phyloP scores from a whole-genome alignment of 2,329 filamentous ascomycete species.

The Colletotrichum eremochloae region DNA sequence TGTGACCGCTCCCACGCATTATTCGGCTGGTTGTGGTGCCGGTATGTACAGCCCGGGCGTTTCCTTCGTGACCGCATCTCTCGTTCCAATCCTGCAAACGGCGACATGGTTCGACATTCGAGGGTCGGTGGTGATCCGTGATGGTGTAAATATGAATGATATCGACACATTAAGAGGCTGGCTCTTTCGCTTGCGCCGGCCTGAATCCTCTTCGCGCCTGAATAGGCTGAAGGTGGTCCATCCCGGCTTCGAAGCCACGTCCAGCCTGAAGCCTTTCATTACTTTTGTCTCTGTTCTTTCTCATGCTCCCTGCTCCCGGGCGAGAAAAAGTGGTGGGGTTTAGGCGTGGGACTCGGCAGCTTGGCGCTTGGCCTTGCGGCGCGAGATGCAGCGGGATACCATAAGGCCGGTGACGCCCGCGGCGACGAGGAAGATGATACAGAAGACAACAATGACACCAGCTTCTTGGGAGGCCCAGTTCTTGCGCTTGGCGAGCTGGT shows the following conservation, averaged over 20 bases:
- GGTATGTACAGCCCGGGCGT: constrained; percentile 30
- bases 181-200: constrained; percentile 5
- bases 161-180: constrained; percentile 12
- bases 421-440: constrained; percentile 58
- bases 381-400: constrained; percentile 50
- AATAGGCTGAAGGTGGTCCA: neutral
- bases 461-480: constrained; percentile 56
- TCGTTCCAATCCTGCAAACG: constrained; percentile 22
- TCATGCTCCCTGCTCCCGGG: neutral
- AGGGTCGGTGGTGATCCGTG: constrained; percentile 7
- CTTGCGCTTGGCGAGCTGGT: constrained; percentile 57
- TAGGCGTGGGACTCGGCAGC: constrained; percentile 44
- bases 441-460: constrained; percentile 60
- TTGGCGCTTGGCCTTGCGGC: constrained; percentile 48
- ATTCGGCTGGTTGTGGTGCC: constrained; percentile 26
- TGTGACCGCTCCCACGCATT: constrained; percentile 29
- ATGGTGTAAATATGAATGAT: neutral
- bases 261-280: constrained; percentile 18
- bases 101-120: constrained; percentile 21
- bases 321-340: neutral
- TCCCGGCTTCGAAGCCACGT: neutral
- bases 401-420: constrained; percentile 50
- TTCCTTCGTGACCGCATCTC: constrained; percentile 28
- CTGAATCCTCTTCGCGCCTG: neutral
- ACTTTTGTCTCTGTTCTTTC: constrained; percentile 9